Conservation (phyloP, 1,284 basidiomycete species). For the Blastosporella zonata region DNA sequence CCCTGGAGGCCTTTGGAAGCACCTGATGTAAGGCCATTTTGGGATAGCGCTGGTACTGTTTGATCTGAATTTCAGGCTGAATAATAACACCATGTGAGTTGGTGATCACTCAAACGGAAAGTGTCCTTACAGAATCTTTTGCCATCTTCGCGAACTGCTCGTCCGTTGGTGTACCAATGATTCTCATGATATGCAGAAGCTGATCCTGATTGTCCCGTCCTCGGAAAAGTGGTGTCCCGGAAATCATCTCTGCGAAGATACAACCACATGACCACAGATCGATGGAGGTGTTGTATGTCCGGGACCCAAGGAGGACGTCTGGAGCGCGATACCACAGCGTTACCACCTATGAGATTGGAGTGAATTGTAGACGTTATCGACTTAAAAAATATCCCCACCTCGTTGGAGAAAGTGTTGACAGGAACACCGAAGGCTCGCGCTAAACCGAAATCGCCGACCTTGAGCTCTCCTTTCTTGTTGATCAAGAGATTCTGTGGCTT, state of each 20-base stretch:
- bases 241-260: slow-evolving; percentile 99
- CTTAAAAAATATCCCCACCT: slow-evolving; percentile 46
- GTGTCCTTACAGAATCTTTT: slow-evolving; percentile 77
- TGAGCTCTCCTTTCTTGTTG: slow-evolving; percentile 95
- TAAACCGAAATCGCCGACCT: slow-evolving; percentile 94
- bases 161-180: slow-evolving; percentile 95
- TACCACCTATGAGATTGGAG: slow-evolving; percentile 65
- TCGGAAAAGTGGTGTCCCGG: slow-evolving; percentile 94
- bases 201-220: slow-evolving; percentile 99
- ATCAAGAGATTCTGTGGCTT: slow-evolving; percentile 98
- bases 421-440: slow-evolving; percentile 95
- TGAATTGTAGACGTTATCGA: neutral
- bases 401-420: slow-evolving; percentile 95
- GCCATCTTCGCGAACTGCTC: slow-evolving; percentile 86
- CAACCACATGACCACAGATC: slow-evolving; percentile 99
- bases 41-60: slow-evolving; percentile 88
- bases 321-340: slow-evolving; percentile 99
- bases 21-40: slow-evolving; percentile 89
- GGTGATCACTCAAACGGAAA: slow-evolving; percentile 7
- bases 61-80: slow-evolving; percentile 88
- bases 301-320: slow-evolving; percentile 94
- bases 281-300: slow-evolving; percentile 98
- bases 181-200: slow-evolving; percentile 95
- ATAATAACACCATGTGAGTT: neutral
- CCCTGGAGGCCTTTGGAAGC: slow-evolving; percentile 88